These are phyloP conservation scores for Thuja plicata DNA, from an alignment of 83 land plant genomes.

Conservation along the genomic window DNA sequence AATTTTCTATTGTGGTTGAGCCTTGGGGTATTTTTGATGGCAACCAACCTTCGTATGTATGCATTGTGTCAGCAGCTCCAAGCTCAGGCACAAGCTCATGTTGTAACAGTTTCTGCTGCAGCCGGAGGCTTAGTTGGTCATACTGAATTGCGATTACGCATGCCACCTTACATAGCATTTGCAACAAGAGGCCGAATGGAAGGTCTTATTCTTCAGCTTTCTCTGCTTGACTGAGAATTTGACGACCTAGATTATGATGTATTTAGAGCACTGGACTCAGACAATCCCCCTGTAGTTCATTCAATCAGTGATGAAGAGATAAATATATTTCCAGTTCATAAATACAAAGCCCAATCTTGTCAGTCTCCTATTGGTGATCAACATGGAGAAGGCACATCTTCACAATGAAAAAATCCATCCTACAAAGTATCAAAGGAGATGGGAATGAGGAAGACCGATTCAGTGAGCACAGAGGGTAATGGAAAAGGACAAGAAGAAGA, in stretches of 20 bases:
- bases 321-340: slow-evolving; percentile 85
- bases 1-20: slow-evolving; percentile 94
- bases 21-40: slow-evolving; percentile 89
- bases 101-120: slow-evolving; percentile 57
- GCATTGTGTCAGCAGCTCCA: slow-evolving; percentile 97
- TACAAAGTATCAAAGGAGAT: slow-evolving; percentile 32
- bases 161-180: slow-evolving; percentile 85
- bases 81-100: slow-evolving; percentile 91
- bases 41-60: slow-evolving; percentile 88
- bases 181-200: slow-evolving; percentile 89
- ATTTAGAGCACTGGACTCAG: slow-evolving; percentile 85
- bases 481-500: slow-evolving; percentile 64
- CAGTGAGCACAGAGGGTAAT: slow-evolving; percentile 20
- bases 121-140: slow-evolving; percentile 85
- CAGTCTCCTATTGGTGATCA: slow-evolving; percentile 9
- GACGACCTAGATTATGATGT: slow-evolving; percentile 98
- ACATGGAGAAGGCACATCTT: slow-evolving; percentile 17
- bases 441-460: slow-evolving; percentile 33
- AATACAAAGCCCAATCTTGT: slow-evolving; percentile 47
- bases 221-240: slow-evolving; percentile 92
- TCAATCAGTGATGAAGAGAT: slow-evolving; percentile 90
- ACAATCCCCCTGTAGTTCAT: slow-evolving; percentile 69
- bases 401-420: slow-evolving; percentile 31
- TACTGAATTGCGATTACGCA: slow-evolving; percentile 82
- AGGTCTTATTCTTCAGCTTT: slow-evolving; percentile 90